Evolutionary conservation across 257 asterid species (phyloP), one percentile per base, ranked within the genome.

Genomic region (Solanum ossicruentum): DNA sequence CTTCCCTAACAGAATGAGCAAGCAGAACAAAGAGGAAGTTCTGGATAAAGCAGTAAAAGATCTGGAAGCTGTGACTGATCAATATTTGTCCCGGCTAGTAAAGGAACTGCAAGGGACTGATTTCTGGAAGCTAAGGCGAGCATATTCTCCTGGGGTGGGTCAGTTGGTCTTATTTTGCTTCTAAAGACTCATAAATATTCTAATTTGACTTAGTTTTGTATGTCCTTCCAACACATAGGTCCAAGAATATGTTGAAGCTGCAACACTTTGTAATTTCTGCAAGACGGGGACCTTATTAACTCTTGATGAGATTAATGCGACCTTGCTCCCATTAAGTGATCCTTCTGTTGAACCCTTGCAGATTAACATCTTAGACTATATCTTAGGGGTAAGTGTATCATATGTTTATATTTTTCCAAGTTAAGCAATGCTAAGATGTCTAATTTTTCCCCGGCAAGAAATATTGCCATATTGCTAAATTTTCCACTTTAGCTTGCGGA

Each of bases 231-330:
- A 79, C 82, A 84, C 82, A 18, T 84, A 95, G 99, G 93, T 96
- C 66, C 99, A 96, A 86, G 99, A 96, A 86, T 96, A 95, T 87
- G 91, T 95, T 88, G 99, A 96, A 94, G 99, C 99, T 87, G 98
- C 95, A 75, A 96, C 98, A 32, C 85, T 96, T 4, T 95, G 88
- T 86, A 88, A 92, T 85, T 96, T 96, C 88, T 95, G 99, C 94
- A 96, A 90, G 88, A 90, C 90, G 15, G 98, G 99, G 65, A 84
- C 86, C 21, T 95, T 96, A 81, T 86, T 96, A 91, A 88, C 87
- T 73, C 97, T 96, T 1, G 94, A 95, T 83, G 97, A 93, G 89
- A 91, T 95, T 82, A 96, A 96, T 90, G 93, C 97, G 83, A 86
- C 91, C 32, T 82, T 96, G 84, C 88, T 70, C 77, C 87, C 93